Percentiles rank a stretch among this genome's conserved stretches.
These are phyloP conservation scores for Carpediemonas membranifera DNA, from an alignment of 78 protist genomes.

Conservation along the genomic window DNA sequence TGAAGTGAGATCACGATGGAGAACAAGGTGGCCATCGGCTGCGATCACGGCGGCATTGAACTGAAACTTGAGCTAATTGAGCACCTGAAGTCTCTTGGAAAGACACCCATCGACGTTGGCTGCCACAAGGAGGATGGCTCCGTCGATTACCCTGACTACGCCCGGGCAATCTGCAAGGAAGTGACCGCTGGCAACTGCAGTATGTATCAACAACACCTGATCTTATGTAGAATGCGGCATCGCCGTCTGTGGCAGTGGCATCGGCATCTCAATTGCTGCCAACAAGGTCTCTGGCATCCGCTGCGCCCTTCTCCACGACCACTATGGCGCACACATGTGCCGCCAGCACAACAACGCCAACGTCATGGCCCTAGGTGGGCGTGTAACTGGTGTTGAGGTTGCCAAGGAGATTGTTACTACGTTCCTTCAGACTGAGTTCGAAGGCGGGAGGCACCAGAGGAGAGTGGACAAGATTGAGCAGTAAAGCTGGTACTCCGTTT, in stretches of 20 bases:
- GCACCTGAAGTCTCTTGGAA: neutral
- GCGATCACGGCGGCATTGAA: slow-evolving; percentile 40
- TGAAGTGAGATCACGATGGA: no score
- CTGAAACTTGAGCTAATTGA: slow-evolving; percentile 4
- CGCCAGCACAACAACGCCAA: slow-evolving; percentile 52
- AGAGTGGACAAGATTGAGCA: slow-evolving; percentile 25
- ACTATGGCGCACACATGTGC: neutral
- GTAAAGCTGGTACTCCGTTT: no score
- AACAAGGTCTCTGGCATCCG: slow-evolving; percentile 53
- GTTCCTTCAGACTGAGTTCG: slow-evolving; percentile 35
- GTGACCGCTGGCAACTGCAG: neutral
- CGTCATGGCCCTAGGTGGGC: slow-evolving; percentile 45
- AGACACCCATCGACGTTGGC: slow-evolving; percentile 22
- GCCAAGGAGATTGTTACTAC: slow-evolving; percentile 27
- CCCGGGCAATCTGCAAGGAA: neutral
- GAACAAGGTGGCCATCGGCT: slow-evolving; percentile 25
- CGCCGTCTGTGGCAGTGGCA: slow-evolving; percentile 56
- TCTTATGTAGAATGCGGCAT: slow-evolving; percentile 27
- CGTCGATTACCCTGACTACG: slow-evolving; percentile 49
- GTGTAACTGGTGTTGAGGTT: slow-evolving; percentile 36
- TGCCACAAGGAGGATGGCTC: neutral
- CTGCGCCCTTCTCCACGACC: slow-evolving; percentile 26
- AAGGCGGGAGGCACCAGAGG: slow-evolving; percentile 31
- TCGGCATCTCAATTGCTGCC: slow-evolving; percentile 57
- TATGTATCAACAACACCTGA: neutral